Base-by-base conservation (phyloP, 2,329 filamentous ascomycete species). In the Chalaropsis ovoidea region DNA sequence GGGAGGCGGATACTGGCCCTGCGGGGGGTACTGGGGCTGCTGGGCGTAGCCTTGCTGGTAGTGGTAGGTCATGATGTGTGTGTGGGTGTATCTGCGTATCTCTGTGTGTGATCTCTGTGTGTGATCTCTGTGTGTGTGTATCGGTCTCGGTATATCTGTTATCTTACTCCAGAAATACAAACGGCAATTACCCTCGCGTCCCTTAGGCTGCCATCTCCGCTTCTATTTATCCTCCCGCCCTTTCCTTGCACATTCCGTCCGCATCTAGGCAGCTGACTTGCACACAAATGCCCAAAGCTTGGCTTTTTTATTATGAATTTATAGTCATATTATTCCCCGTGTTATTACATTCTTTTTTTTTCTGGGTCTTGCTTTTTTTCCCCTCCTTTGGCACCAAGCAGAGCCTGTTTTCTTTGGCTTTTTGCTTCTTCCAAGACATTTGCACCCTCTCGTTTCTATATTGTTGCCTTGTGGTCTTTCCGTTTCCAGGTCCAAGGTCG, bases 1-100 rank as follows among this genome's bases (percentile, higher is more conserved):
- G 31, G 39, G 65, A 15, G 61, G 62, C 68, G 71, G 71, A 52
- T 72, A 72, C 39, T 69, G 70, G 65, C 73, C 73, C 56, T 73
- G 71, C 22, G 43, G 56, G 19, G 72, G 72, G 62, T 74, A 75
- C 11, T 72, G 72, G 65, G 73, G 74, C 58, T 73, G 71, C 22
- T 60, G 56, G 19, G 72, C 72, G 62, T 74, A 75, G 71, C 60
- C 66, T 64, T 31, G 70, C 66, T 60, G 45, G 47, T 67, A 67
- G 2, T 61, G 42, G 63, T 67, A 67, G 35, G 66, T 22, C 66
- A 67, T 67, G 31, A n/a, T 58, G n/a, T 47, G 35, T 6, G 35
- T 39, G 35, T 10, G 35, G 4, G 35, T 39, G 35, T 39, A 10
- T 39, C 31, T 39, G 35, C 7, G 31, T 35, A 7, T 35, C 3